Percentiles rank a stretch among this genome's conserved stretches.
Conservation (phyloP, 805 yeast genomes). For the Pichia scutulata region DNA sequence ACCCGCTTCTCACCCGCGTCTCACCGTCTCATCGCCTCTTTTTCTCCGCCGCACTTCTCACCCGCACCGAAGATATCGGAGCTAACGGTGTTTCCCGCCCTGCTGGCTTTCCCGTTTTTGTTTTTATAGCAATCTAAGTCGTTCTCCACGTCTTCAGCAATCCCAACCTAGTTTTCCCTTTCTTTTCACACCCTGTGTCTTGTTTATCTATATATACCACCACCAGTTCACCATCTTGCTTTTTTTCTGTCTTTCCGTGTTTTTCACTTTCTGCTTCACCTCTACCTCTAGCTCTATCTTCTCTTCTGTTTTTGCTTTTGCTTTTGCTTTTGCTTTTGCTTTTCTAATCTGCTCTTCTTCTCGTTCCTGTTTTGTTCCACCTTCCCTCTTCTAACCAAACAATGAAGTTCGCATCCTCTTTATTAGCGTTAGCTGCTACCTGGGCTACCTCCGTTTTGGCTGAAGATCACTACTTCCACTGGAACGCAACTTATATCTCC, state of each 20-base stretch:
- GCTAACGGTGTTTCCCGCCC: not conserved
- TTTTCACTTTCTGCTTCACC: too few species aligned
- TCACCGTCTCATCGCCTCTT: too few species aligned
- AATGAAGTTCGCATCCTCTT: constrained; percentile 2
- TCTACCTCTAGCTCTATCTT: not conserved
- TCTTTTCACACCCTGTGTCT: too few species aligned
- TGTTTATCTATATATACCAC: too few species aligned
- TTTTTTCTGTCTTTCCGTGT: too few species aligned
- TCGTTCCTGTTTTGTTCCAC: not conserved
- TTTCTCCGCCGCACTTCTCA: too few species aligned
- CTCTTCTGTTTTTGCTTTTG: not conserved
- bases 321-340: not conserved
- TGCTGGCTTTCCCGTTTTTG: not conserved
- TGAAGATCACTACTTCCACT: constrained; percentile 52
- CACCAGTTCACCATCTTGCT: too few species aligned
- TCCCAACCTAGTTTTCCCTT: too few species aligned
- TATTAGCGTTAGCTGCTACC: constrained; percentile 2
- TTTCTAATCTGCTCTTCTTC: not conserved
- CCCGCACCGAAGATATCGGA: not conserved
- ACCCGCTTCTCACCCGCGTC: too few species aligned
- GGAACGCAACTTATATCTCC: constrained; percentile 57
- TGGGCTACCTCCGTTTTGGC: constrained; percentile 2
- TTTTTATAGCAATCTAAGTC: not conserved
- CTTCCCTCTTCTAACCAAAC: not conserved
- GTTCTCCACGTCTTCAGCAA: too few species aligned